Conservation (phyloP, 331 rosid species). For the Telfairia occidentalis region DNA sequence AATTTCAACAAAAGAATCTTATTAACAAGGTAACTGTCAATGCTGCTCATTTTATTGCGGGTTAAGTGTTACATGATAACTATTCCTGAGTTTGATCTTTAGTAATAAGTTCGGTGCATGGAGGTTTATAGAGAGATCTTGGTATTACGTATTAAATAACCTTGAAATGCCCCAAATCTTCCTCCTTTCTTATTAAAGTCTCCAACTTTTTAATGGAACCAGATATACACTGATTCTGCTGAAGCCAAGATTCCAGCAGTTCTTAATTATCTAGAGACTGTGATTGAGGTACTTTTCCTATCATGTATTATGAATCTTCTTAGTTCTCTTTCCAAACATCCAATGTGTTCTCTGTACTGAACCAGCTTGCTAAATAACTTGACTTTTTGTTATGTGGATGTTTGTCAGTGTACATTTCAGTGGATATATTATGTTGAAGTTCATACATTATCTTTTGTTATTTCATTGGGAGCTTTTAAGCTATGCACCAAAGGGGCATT, state of each 20-base stretch:
- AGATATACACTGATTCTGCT: constrained; percentile 90
- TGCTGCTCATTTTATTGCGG: background rate
- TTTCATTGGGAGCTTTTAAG: background rate
- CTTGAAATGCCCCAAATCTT: background rate
- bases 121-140: background rate
- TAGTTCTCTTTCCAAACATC: background rate
- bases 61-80: background rate
- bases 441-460: background rate
- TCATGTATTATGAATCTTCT: background rate
- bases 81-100: background rate
- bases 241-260: constrained; percentile 92
- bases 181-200: background rate
- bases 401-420: background rate
- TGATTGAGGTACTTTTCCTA: constrained; percentile 55
- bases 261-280: constrained; percentile 81
- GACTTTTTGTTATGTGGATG: background rate
- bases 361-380: background rate
- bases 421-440: background rate
- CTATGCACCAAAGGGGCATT: background rate
- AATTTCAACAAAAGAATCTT: constrained; percentile 59
- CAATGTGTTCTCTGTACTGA: background rate
- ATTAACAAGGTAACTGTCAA: constrained; percentile 57
- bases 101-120: background rate
- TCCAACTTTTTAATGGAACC: constrained; percentile 19
- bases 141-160: background rate